Base-by-base conservation (phyloP, 805 yeast species). In the Lachancea sp. region DNA sequence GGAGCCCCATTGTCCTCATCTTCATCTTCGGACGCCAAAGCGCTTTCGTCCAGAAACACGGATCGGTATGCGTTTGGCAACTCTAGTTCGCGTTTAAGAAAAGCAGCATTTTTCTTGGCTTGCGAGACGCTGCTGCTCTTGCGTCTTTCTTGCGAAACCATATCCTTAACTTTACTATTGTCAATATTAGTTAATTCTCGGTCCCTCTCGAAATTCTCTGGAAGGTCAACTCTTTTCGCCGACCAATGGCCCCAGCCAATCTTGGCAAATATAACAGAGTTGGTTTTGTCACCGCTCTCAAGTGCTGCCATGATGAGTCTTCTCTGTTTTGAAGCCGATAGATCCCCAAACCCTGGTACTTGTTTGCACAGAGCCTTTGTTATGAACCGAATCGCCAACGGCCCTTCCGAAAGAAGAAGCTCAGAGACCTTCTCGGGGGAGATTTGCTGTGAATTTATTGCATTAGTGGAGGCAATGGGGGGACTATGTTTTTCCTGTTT, bases 221-320 rank as follows among this genome's bases (percentile, higher is more conserved):
- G 43, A 11, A 7, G 4, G n/a, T 61, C 58, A 36, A 68, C 65
- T 51, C 78, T 72, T 4, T 15, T 29, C 2, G 89, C 94, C 18
- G 58, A 48, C 97, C 97, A 89, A 60, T 89, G 94, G 45, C 97
- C 97, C 97, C 97, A 89, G 17, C 97, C 96, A 23, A 89, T 87
- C 64, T 89, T 89, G 55, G 87, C 95, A 64, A 89, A 89, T 12
- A 82, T 75, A 31, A 83, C 80, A 5, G 65, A 58, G 34, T 66
- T 56, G 5, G 59, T 59, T 43, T 73, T 71, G 41, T 76, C 80
- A 8, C 84, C 83, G 48, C 76, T 74, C 51, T 87, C 96, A 64
- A 89, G 73, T 29, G 89, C 92, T 11, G 88, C 78, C 81, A 89
- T 89, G 22, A 89, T 89, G 42, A 89, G 72, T 45, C 97, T 71